Percentiles rank a stretch among this genome's conserved stretches.
Evolutionary conservation across 345 rosid genomes (phyloP).

Genomic region (Carallia brachiata): DNA sequence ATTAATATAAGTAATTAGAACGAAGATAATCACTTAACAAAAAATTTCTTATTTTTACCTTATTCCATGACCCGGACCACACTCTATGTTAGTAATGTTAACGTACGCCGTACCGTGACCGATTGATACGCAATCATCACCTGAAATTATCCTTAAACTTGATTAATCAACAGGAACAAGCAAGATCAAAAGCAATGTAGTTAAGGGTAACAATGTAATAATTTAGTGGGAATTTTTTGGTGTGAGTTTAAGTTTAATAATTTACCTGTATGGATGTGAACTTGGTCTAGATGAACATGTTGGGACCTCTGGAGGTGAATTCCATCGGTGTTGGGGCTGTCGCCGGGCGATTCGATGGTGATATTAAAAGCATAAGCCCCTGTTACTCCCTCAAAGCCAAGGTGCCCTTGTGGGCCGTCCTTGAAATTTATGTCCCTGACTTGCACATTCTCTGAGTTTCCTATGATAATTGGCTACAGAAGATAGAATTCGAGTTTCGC

Average conservation of each 20-base stretch:
- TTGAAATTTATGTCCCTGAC: conserved; percentile 27
- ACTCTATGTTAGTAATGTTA: conserved; percentile 25
- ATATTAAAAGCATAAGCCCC: conserved; percentile 23
- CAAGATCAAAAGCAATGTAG: too few relatives aligned
- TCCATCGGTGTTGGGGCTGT: conserved; percentile 62
- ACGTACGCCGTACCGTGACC: conserved; percentile 38
- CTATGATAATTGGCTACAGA: conserved; percentile 34
- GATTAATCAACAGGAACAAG: too few relatives aligned
- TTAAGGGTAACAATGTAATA: too few relatives aligned
- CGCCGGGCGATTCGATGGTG: conserved; percentile 34
- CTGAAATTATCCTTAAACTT: conserved; percentile 16
- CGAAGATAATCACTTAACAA: neutral
- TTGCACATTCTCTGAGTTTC: conserved; percentile 33
- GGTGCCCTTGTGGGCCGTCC: conserved; percentile 52
- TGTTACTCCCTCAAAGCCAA: conserved; percentile 29
- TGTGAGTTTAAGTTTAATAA: too few relatives aligned
- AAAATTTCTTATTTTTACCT: conserved; percentile 25
- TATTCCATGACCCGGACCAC: conserved; percentile 65
- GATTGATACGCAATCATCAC: conserved; percentile 58
- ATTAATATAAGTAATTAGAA: neutral
- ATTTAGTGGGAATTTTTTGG: too few relatives aligned
- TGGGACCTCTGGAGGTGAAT: conserved; percentile 44
- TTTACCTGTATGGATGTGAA: too few relatives aligned
- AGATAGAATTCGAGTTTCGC: neutral
- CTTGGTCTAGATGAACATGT: conserved; percentile 16